Evolutionary conservation across 768 basidiomycete species (phyloP).

Genomic region (Suillus variegatus): DNA sequence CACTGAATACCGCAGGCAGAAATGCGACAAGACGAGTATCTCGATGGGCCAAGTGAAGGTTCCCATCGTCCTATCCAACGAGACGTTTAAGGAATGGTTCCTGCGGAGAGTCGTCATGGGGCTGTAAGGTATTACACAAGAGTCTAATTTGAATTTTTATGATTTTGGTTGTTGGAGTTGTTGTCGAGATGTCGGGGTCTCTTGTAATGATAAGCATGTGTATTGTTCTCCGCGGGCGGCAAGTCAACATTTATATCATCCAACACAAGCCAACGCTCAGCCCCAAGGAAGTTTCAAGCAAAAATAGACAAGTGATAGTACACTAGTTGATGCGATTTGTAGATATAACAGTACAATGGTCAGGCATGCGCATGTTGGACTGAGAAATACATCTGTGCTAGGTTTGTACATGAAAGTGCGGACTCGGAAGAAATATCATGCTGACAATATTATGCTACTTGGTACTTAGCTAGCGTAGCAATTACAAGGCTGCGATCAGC

Average conservation of each 20-base stretch:
- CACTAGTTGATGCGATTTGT: background rate
- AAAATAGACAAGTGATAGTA: background rate
- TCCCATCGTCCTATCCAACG: conserved; percentile 9
- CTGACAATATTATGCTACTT: no score
- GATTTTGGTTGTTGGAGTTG: background rate
- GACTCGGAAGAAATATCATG: no score
- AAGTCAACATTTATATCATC: background rate
- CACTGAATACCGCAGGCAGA: conserved; percentile 10
- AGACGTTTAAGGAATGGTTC: conserved; percentile 10
- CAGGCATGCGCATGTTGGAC: background rate
- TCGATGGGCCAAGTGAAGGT: conserved; percentile 11
- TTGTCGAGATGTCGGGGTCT: background rate
- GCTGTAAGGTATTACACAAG: background rate
- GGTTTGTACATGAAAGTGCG: no score
- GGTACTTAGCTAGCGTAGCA: no score
- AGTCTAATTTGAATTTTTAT: background rate
- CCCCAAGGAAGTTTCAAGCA: background rate
- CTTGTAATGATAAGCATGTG: background rate
- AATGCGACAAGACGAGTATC: background rate
- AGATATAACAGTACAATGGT: background rate
- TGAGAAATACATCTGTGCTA: background rate
- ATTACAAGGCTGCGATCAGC: no score
- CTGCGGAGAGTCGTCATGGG: conserved; percentile 4
- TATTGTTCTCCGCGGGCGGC: background rate
- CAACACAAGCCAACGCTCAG: background rate